Conservation (phyloP, 2,329 filamentous ascomycete species). For the Paecilomyces formosus region DNA sequence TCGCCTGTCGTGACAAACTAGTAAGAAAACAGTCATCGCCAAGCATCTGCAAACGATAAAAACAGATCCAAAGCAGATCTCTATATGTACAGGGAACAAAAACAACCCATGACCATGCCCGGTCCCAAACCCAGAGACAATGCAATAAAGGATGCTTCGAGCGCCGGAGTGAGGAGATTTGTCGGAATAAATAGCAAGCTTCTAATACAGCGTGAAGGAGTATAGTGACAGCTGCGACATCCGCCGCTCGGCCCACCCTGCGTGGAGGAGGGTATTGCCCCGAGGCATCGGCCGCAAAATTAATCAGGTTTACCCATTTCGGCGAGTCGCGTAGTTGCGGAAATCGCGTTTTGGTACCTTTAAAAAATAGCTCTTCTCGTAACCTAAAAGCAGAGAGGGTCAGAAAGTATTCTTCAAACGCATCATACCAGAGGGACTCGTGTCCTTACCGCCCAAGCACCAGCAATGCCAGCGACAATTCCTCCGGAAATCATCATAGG, state of each 20-base stretch:
- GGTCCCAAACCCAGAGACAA: constrained; percentile 31
- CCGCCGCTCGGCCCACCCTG: constrained; percentile 19
- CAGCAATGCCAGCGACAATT: constrained; percentile 79
- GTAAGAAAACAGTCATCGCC: neutral
- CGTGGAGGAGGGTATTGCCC: constrained; percentile 18
- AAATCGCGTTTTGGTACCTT: constrained; percentile 10
- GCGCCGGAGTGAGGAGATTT: constrained; percentile 39
- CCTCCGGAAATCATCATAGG: constrained; percentile 93
- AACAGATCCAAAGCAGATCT: constrained; percentile 7
- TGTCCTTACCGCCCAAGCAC: constrained; percentile 79
- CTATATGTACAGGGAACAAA: constrained; percentile 37
- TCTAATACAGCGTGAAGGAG: constrained; percentile 30
- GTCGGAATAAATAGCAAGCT: constrained; percentile 21
- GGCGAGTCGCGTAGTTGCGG: constrained; percentile 10
- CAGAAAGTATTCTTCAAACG: constrained; percentile 11
- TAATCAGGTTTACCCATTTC: constrained; percentile 9
- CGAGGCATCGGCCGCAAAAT: constrained; percentile 3
- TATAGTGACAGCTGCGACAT: constrained; percentile 12
- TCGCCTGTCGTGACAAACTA: neutral
- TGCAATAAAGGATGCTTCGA: constrained; percentile 33
- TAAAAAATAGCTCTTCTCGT: constrained; percentile 46
- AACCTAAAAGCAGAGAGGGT: constrained; percentile 27
- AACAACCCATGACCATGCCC: constrained; percentile 34
- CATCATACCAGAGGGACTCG: constrained; percentile 6
- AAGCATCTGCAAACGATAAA: neutral